Evolutionary conservation across 1,284 basidiomycete genomes (phyloP), one percentile per base, ranked within the genome.

Genomic region (Melampsora occidentalis): DNA sequence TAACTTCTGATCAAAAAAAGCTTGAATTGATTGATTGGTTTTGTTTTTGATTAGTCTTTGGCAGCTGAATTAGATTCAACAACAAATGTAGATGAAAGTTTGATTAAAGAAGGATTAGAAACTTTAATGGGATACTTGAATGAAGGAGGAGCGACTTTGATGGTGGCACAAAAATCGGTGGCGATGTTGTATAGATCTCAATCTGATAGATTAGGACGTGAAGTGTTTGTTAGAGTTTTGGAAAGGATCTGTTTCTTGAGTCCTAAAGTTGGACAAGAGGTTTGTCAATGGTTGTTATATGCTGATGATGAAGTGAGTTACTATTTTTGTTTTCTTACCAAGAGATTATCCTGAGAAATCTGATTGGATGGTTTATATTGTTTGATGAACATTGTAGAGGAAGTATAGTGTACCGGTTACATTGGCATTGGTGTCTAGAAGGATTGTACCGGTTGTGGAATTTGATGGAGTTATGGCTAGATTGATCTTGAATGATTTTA

Each of bases 371-470:
- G 1, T 28, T 28, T 28, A 28, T 28, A 2, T n/a, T 59, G 22
- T 16, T 53, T 53, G 28, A 53, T 65, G 22, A n/a, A 64, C 7
- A 16, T 20, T 46, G n/a, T 33, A 76, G 72, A 92, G 94, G 81
- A 99, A 99, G 85, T 93, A 93, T 85, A 97, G 97, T 82, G 90
- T 98, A 18, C 89, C 94, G 6, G 97, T 97, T 79, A 98, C 94
- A 0, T 88, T 93, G 39, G 91, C 93, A 1, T 87, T 99, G 64
- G 86, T 99, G 76, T 89, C 91, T 62, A 92, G 91, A 76, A 89
- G 91, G 65, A 87, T 98, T 68, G 87, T 99, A 82, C 89, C 88
- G 78, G 86, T 91, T 46, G 85, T 86, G 18, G 89, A 95, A 77
- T 90, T 94, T 81, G 97, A 99, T 83, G 89, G 91, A 78, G 94